Evolutionary conservation across 345 rosid genomes (phyloP).

Genomic region (Mallotus nudiflorus): DNA sequence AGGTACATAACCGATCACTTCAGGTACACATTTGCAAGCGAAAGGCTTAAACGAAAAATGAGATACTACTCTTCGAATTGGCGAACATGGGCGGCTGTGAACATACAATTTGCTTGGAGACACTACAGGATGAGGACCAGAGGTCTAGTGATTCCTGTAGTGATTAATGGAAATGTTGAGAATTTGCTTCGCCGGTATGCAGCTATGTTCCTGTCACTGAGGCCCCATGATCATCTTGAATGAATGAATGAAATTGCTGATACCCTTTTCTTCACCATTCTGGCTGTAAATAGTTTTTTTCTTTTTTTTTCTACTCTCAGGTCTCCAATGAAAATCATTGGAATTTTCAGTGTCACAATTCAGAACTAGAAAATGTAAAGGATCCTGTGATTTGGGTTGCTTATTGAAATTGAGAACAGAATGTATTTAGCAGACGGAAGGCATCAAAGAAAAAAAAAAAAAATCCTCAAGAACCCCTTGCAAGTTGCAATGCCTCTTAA

Average conservation of each 20-base stretch:
- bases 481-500: too few relatives aligned
- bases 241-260: slow-evolving; percentile 9
- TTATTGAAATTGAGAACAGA: not conserved
- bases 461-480: too few relatives aligned
- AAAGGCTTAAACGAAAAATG: slow-evolving; percentile 47
- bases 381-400: not conserved
- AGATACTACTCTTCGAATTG: slow-evolving; percentile 68
- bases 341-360: not conserved
- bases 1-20: slow-evolving; percentile 56
- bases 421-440: not conserved
- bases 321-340: not conserved
- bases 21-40: slow-evolving; percentile 51
- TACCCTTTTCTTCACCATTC: not conserved
- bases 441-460: too few relatives aligned
- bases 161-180: slow-evolving; percentile 29
- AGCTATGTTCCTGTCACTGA: slow-evolving; percentile 59
- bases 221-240: slow-evolving; percentile 70
- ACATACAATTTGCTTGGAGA: slow-evolving; percentile 60
- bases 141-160: slow-evolving; percentile 30
- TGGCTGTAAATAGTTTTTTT: not conserved
- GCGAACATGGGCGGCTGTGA: slow-evolving; percentile 71
- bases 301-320: not conserved
- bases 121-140: slow-evolving; percentile 41
- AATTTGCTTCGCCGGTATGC: slow-evolving; percentile 46
- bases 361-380: not conserved